Percentiles rank a stretch among this genome's conserved stretches.
Conservation (phyloP, 352 stramenopile species). For the Phytophthora tentaculata region DNA sequence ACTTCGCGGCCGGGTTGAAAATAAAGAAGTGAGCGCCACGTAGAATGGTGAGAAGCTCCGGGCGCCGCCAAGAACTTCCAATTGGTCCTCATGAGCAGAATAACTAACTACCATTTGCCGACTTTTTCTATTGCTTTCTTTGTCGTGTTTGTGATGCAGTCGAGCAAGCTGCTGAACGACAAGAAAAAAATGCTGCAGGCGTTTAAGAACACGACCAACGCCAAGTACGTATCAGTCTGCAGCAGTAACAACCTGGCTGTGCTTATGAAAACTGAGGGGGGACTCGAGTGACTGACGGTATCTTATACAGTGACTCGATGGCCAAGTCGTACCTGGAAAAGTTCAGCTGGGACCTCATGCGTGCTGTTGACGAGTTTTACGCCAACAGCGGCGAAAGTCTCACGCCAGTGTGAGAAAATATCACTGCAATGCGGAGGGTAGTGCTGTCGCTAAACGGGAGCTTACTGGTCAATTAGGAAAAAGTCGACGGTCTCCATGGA, state of each 20-base stretch:
- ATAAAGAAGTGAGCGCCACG: slow-evolving; percentile 21
- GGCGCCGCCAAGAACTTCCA: neutral
- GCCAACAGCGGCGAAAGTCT: slow-evolving; percentile 57
- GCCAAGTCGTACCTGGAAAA: slow-evolving; percentile 78
- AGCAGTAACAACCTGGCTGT: too few species aligned
- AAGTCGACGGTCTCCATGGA: slow-evolving; percentile 48
- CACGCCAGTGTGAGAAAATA: slow-evolving; percentile 23
- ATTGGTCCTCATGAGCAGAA: neutral
- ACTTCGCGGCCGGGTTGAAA: slow-evolving; percentile 12
- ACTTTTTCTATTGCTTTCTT: neutral
- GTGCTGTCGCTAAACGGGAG: neutral
- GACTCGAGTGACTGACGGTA: neutral
- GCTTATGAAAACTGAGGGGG: too few species aligned
- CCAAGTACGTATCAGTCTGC: slow-evolving; percentile 70
- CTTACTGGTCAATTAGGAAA: slow-evolving; percentile 16
- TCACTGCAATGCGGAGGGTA: neutral
- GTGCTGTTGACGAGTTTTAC: slow-evolving; percentile 83
- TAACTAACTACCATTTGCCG: slow-evolving; percentile 3
- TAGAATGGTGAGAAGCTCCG: slow-evolving; percentile 34
- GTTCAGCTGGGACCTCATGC: slow-evolving; percentile 84
- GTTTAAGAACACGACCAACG: slow-evolving; percentile 82
- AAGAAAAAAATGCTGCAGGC: slow-evolving; percentile 78
- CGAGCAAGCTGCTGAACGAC: slow-evolving; percentile 54
- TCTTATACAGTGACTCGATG: slow-evolving; percentile 54
- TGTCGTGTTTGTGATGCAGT: slow-evolving; percentile 20